Conservation (phyloP, 352 stramenopile genomes). For the Phytophthora europaea region DNA sequence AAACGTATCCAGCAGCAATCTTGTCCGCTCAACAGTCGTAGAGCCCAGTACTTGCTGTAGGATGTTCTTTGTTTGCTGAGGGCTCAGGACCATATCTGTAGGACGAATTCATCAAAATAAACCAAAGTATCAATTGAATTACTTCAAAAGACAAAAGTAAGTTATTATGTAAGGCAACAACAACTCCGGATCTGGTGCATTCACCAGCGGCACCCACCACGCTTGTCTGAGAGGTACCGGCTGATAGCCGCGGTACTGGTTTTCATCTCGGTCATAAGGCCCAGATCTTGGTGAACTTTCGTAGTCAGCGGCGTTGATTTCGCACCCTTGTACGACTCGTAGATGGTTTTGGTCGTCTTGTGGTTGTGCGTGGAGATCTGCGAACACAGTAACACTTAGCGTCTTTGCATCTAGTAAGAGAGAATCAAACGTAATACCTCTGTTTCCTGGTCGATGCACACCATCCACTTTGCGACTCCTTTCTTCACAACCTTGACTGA, state of each 20-base stretch:
- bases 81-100: neutral
- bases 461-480: neutral
- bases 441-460: neutral
- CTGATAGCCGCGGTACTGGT: neutral
- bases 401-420: neutral
- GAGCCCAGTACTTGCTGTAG: neutral
- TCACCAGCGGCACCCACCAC: neutral
- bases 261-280: neutral
- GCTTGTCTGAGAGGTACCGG: neutral
- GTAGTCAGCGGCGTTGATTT: neutral
- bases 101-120: neutral
- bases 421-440: neutral
- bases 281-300: neutral
- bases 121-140: neutral
- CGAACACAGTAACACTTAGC: neutral
- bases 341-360: neutral
- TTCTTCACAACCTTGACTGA: neutral
- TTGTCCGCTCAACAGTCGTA: neutral
- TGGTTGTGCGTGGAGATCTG: neutral
- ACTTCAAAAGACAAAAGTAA: neutral
- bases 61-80: neutral
- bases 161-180: neutral
- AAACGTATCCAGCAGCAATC: slow-evolving; percentile 10
- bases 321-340: neutral
- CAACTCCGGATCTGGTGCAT: neutral